Percentiles rank a stretch among this genome's conserved stretches.
phyloP scores from a whole-genome alignment of 2,329 filamentous ascomycete genomes.

The Fusarium hostae region DNA sequence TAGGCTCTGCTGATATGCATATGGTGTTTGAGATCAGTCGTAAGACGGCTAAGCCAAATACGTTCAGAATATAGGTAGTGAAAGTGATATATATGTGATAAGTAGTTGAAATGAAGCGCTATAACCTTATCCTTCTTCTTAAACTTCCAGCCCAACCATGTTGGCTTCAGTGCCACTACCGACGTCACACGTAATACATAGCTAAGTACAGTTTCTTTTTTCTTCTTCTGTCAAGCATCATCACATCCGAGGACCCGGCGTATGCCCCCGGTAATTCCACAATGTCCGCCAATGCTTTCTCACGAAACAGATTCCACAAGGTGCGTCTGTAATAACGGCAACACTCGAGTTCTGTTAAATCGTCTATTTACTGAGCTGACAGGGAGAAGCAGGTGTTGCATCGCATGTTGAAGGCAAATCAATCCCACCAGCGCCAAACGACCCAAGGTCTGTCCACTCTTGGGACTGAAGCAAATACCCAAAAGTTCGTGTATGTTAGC shows the following conservation, averaged over 20 bases:
- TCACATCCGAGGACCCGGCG: slow-evolving; percentile 13
- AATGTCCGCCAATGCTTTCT: slow-evolving; percentile 13
- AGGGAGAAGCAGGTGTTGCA: slow-evolving; percentile 35
- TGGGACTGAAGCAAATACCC: slow-evolving; percentile 48
- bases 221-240: slow-evolving; percentile 12
- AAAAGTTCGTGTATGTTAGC: slow-evolving; percentile 40
- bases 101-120: slow-evolving; percentile 36
- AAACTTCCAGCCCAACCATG: slow-evolving; percentile 18
- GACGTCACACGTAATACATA: slow-evolving; percentile 37
- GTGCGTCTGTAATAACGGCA: slow-evolving; percentile 3
- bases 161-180: slow-evolving; percentile 15
- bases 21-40: background rate
- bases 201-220: slow-evolving; percentile 38
- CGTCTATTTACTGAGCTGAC: slow-evolving; percentile 21
- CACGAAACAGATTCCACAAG: slow-evolving; percentile 11
- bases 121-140: slow-evolving; percentile 29
- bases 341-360: slow-evolving; percentile 18
- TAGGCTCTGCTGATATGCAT: background rate
- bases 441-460: slow-evolving; percentile 47
- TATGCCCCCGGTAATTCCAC: slow-evolving; percentile 20
- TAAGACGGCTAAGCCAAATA: background rate
- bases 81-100: slow-evolving; percentile 36
- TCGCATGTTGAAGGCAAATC: slow-evolving; percentile 43
- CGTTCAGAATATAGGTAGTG: slow-evolving; percentile 15
- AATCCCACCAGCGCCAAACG: slow-evolving; percentile 48